Conservation (phyloP, 495 filamentous ascomycete genomes). For the Aspergillus incahuasiensis region DNA sequence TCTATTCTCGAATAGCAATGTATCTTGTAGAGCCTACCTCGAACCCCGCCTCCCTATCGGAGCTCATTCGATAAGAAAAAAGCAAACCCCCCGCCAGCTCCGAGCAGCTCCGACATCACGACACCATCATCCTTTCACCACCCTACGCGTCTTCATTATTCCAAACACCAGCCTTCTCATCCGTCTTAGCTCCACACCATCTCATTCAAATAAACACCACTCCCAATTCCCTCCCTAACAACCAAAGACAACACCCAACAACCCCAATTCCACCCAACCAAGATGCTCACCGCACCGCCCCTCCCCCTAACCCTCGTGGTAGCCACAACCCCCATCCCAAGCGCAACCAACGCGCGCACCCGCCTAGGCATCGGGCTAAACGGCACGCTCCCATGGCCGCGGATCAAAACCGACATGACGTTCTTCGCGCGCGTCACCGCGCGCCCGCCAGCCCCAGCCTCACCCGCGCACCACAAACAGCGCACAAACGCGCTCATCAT, state of each 20-base stretch:
- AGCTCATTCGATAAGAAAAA: background rate
- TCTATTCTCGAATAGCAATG: no score
- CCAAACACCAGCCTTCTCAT: no score
- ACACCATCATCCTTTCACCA: background rate
- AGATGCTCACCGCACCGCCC: conserved; percentile 2
- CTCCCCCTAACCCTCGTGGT: conserved; percentile 40
- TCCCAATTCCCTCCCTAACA: background rate
- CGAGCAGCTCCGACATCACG: background rate
- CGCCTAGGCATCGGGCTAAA: conserved; percentile 81
- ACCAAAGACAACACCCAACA: background rate
- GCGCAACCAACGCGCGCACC: conserved; percentile 36
- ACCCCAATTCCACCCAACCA: background rate
- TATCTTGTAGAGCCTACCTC: no score
- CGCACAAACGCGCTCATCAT: conserved; percentile 80
- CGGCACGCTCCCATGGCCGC: conserved; percentile 82
- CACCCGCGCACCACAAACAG: background rate
- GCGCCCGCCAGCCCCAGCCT: conserved; percentile 34
- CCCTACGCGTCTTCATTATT: no score
- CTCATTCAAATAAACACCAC: background rate
- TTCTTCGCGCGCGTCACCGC: conserved; percentile 92
- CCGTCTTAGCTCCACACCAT: no score
- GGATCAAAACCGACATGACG: conserved; percentile 81
- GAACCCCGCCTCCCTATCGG: background rate
- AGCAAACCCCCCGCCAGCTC: background rate
- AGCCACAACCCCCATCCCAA: conserved; percentile 37